A percentile compares a stretch with the other conserved stretches of the same genome.
Evolutionary conservation across 106 monocot genomes (phyloP).

Genomic region (Vanilla planifolia): DNA sequence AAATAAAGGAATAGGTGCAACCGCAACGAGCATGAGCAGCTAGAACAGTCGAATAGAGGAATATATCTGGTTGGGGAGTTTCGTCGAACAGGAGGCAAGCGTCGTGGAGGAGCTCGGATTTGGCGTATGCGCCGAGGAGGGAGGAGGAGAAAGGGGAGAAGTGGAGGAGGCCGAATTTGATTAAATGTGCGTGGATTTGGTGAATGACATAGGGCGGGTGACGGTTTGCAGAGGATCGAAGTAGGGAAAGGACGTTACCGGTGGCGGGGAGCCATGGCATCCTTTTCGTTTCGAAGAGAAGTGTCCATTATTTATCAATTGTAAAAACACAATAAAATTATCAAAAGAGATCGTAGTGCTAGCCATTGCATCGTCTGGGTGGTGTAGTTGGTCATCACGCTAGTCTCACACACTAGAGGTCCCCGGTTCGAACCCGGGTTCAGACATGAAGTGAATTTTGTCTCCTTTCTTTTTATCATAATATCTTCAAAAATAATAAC

Average conservation of each 20-base stretch:
- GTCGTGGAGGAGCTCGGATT: constrained; percentile 20
- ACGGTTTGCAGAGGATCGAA: background rate
- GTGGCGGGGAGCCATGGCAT: background rate
- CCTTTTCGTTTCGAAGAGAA: background rate
- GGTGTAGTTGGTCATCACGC: constrained; percentile 42
- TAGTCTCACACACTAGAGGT: constrained; percentile 48
- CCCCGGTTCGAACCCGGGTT: constrained; percentile 51
- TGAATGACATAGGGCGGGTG: background rate
- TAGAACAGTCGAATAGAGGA: constrained; percentile 45
- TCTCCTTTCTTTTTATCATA: no score
- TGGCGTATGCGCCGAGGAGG: constrained; percentile 45
- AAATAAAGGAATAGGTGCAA: constrained; percentile 20
- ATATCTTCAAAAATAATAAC: no score
- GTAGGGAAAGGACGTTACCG: background rate
- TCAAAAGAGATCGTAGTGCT: no score
- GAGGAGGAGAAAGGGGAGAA: constrained; percentile 23
- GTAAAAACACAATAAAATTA: no score
- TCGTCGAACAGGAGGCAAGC: constrained; percentile 58
- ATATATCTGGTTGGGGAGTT: constrained; percentile 31
- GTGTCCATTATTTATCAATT: no score
- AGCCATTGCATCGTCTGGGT: no score
- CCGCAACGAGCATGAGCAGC: constrained; percentile 38
- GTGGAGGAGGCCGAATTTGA: constrained; percentile 38
- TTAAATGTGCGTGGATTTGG: constrained; percentile 46
- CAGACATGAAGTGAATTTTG: constrained; percentile 2